Evolutionary conservation across 176 grass and related monocot species (phyloP), one percentile per base, ranked within the genome.

Genomic region (Tillandsia fasciculata): DNA sequence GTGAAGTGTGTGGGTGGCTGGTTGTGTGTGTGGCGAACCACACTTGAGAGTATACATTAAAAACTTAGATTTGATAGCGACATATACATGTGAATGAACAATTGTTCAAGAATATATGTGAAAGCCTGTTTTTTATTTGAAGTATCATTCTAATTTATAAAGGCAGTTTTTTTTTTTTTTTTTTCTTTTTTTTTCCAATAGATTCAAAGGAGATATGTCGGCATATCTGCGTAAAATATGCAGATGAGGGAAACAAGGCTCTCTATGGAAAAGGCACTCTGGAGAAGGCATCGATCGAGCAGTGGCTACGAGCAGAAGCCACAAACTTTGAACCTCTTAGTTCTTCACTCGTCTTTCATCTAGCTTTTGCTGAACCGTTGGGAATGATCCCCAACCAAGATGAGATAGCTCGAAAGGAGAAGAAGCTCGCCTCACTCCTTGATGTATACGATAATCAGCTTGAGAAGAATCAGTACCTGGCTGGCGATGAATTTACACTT

Each of bases 181-280:
- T 66, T 20, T 20, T 0, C 20, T 70, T 22, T 65, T 52, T 15
- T 61, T 8, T 52, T 10, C 10, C 69, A n/a, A 2, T 67, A 96
- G 92, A 92, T 83, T 96, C 88, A 12, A 87, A 88, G 82, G 53
- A 81, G 0, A 84, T 89, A 10, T 91, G 89, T 66, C 81, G 86
- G 6, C 80, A 91, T 76, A 52, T 96, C 11, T 92, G 83, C 67
- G 67, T 49, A 24, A 68, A 77, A n/a, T 92, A 91, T 75, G 76
- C 81, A 2, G 72, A 89, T 0, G 67, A 78, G 63, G 88, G 92
- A 58, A 87, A 92, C 81, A 86, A 27, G 70, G 65, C 2, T 15
- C 82, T 96, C 3, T 89, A 82, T 49, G 88, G 83, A 12, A 85
- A 63, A 12, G 92, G 92, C 3, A 70, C 68, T 12, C 86, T 96